A percentile compares a stretch with the other conserved stretches of the same genome.
phyloP scores from a whole-genome alignment of 2,329 filamentous ascomycete genomes.

The Endoconidiophora laricicola region DNA sequence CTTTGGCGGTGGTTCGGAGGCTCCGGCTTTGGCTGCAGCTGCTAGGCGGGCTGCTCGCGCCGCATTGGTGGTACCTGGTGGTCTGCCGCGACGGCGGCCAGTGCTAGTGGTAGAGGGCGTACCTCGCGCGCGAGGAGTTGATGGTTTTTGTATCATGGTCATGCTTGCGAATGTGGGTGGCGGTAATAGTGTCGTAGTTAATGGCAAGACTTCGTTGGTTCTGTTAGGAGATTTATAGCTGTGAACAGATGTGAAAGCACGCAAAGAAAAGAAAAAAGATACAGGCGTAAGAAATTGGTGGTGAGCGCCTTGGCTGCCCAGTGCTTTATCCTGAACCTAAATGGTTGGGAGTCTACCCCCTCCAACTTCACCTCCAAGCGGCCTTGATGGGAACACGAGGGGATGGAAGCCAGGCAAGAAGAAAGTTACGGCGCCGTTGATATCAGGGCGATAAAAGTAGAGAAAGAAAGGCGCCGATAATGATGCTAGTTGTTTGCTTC shows the following conservation, averaged over 20 bases:
- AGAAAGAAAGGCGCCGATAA: no score
- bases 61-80: slow-evolving; percentile 27
- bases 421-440: no score
- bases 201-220: no score
- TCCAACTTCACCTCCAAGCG: no score
- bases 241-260: not conserved
- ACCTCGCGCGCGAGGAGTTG: slow-evolving; percentile 21
- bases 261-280: not conserved
- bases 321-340: not conserved
- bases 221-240: not conserved
- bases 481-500: no score
- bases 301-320: not conserved
- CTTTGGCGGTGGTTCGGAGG: slow-evolving; percentile 49
- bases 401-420: no score
- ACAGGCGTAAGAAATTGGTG: not conserved
- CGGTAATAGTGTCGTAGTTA: not conserved
- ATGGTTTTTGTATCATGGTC: slow-evolving; percentile 11
- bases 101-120: slow-evolving; percentile 22
- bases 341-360: not conserved
- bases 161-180: not conserved
- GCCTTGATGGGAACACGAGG: no score
- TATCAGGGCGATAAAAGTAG: no score
- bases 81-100: slow-evolving; percentile 31
- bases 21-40: slow-evolving; percentile 16
- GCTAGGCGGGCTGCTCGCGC: slow-evolving; percentile 24